Evolutionary conservation across 139 green algal species (phyloP).

Genomic region (Coelastrella sp.): DNA sequence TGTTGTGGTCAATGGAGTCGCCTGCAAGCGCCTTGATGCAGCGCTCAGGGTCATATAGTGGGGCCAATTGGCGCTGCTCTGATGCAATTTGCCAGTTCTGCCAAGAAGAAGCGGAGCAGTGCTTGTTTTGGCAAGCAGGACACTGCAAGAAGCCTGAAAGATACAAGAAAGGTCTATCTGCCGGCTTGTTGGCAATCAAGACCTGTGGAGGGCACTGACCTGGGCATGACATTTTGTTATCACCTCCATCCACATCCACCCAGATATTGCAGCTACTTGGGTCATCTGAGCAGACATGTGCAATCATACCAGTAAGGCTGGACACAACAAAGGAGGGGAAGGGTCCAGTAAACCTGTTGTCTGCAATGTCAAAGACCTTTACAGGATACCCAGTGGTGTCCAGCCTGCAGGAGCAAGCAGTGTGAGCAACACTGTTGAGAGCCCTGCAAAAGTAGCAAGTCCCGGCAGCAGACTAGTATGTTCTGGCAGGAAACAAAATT

Average conservation of each 20-base stretch:
- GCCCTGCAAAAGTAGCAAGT: too few relatives aligned
- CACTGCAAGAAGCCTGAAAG: too few relatives aligned
- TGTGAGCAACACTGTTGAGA: neutral
- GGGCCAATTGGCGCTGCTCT: too few relatives aligned
- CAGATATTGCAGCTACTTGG: slow-evolving; percentile 18
- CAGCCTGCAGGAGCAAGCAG: neutral
- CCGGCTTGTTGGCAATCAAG: too few relatives aligned
- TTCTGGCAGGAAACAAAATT: neutral
- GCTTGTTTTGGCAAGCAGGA: too few relatives aligned
- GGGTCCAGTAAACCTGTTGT: slow-evolving; percentile 29
- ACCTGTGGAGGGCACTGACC: neutral
- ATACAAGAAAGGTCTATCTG: too few relatives aligned
- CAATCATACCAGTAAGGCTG: neutral
- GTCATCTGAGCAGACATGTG: neutral
- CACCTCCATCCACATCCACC: neutral
- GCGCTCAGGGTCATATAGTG: too few relatives aligned
- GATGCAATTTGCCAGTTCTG: too few relatives aligned
- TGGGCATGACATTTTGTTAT: slow-evolving; percentile 36
- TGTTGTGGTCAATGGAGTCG: too few relatives aligned
- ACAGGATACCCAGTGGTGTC: slow-evolving; percentile 38
- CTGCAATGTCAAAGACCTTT: slow-evolving; percentile 34
- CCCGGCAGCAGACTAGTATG: neutral
- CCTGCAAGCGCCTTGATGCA: too few relatives aligned
- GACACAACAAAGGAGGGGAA: slow-evolving; percentile 20
- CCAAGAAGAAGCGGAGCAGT: too few relatives aligned